Evolutionary conservation across 495 filamentous ascomycete species (phyloP), one percentile per base, ranked within the genome.

Genomic region (Saxispiralis lemnorum): DNA sequence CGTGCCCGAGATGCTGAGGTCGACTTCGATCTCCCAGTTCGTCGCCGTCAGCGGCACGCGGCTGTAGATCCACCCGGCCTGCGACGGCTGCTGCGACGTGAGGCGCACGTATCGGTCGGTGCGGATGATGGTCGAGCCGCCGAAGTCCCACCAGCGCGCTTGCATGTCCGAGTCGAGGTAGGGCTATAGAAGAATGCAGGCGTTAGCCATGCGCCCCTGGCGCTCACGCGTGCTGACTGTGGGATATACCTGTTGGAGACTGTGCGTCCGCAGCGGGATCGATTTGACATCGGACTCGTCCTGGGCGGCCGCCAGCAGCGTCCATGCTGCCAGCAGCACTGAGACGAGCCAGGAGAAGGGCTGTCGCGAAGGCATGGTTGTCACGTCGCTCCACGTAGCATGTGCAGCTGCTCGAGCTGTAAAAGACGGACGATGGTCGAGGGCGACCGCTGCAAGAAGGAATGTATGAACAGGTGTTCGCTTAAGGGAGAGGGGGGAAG

Each of bases 91-190:
- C 59, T 96, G 88, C 36, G 85, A 78, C 10, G 86, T 88, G 20
- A 99, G 74, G 50, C 92, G 83, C 45, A 99, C 77, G 60, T 96
- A 95, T 79, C 84, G 75, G 61, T 99, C 92, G 49, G 86, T 81
- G 38, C 92, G 79, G 56, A 96, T 69, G 51, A 99, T 75, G 5
- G 89, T 92, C 60, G 94, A 83, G 55, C 87, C 89, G 56, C 92
- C 92, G 73, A 93, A 99, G 66, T 99, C 92, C 62, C 83, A 99
- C 85, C 89, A 99, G 64, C 92, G 81, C 67, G 82, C 93, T 70
- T 93, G 83, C 77, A 96, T 87, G 62, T 99, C 92, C 45, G 84
- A 85, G 64, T 96, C 89, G 38, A 99, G 72, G 63, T 95, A 99
- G 38, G 92, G 92, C 81, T 95, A 57, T 63, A 24, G 15, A 18